Evolutionary conservation across 768 basidiomycete species (phyloP).

Genomic region (Calocybe cyanea): DNA sequence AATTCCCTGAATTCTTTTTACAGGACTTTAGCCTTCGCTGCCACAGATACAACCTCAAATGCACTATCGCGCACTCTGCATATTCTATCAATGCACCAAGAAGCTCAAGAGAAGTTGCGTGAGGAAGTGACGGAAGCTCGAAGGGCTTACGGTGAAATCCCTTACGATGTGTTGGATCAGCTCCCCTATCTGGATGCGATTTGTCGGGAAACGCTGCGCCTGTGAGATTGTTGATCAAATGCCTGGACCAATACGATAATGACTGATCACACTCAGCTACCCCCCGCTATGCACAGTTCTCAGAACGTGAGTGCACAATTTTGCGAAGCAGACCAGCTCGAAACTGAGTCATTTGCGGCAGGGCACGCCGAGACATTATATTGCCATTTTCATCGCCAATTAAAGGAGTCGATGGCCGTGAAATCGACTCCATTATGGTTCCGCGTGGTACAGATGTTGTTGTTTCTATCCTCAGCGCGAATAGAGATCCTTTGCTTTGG

Average conservation of each 20-base stretch:
- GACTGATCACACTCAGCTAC: constrained; percentile 10
- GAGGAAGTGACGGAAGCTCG: constrained; percentile 20
- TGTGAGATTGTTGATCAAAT: constrained; percentile 17
- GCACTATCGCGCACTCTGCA: constrained; percentile 27
- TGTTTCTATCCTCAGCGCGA: constrained; percentile 3
- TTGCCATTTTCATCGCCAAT: constrained; percentile 1
- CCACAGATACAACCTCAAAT: constrained; percentile 30
- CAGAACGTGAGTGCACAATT: constrained; percentile 14
- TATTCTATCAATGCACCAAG: constrained; percentile 23
- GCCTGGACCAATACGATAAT: not conserved
- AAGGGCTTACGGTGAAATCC: constrained; percentile 11
- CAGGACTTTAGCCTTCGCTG: constrained; percentile 30
- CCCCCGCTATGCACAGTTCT: constrained; percentile 16
- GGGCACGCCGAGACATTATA: not conserved
- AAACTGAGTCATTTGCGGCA: not conserved
- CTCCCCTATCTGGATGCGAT: constrained; percentile 32
- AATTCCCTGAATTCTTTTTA: not conserved
- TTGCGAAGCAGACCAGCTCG: not conserved
- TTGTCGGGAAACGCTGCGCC: constrained; percentile 30
- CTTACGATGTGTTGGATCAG: constrained; percentile 22
- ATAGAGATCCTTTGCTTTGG: constrained; percentile 8
- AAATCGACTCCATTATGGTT: constrained; percentile 1
- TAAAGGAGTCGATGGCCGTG: constrained; percentile 3
- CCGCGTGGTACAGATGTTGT: not conserved
- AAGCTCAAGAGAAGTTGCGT: constrained; percentile 29